Conservation (phyloP, 768 basidiomycete species). For the Mycena pura region DNA sequence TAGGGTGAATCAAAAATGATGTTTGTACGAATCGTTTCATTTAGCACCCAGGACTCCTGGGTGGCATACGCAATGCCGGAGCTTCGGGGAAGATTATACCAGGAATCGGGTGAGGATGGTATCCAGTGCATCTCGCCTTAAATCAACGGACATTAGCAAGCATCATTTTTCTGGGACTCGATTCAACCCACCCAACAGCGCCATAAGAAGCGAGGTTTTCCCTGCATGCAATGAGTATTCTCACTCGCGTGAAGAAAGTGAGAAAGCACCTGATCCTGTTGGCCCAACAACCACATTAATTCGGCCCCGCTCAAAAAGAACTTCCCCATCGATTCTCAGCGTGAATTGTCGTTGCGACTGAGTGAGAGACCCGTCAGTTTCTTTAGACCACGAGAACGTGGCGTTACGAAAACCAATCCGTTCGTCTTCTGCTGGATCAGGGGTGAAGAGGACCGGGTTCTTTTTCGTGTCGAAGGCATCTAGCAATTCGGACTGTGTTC, state of each 20-base stretch:
- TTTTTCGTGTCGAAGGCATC: conserved; percentile 42
- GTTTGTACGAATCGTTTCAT: conserved; percentile 81
- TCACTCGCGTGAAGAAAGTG: conserved; percentile 38
- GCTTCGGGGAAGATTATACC: conserved; percentile 71
- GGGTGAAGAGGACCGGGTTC: conserved; percentile 17
- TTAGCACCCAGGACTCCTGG: conserved; percentile 87
- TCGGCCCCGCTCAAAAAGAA: conserved; percentile 58
- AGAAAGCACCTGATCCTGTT: conserved; percentile 44
- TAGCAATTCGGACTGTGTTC: conserved; percentile 53
- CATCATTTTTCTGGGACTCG: conserved; percentile 45
- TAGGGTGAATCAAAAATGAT: conserved; percentile 84
- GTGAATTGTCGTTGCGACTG: conserved; percentile 53
- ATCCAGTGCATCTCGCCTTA: conserved; percentile 74
- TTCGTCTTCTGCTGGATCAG: conserved; percentile 21
- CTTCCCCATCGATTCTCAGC: conserved; percentile 55
- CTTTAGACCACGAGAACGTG: conserved; percentile 61
- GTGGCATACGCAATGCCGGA: conserved; percentile 81
- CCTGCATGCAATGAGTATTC: conserved; percentile 55
- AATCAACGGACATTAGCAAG: too few relatives aligned
- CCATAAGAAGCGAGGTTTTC: conserved; percentile 73
- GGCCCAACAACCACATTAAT: conserved; percentile 68
- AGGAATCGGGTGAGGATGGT: conserved; percentile 58
- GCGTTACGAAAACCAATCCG: conserved; percentile 61
- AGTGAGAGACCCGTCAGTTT: conserved; percentile 33
- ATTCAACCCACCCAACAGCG: conserved; percentile 54